Conservation (phyloP, 2,329 filamentous ascomycete species). For the Cordyceps farinosa region DNA sequence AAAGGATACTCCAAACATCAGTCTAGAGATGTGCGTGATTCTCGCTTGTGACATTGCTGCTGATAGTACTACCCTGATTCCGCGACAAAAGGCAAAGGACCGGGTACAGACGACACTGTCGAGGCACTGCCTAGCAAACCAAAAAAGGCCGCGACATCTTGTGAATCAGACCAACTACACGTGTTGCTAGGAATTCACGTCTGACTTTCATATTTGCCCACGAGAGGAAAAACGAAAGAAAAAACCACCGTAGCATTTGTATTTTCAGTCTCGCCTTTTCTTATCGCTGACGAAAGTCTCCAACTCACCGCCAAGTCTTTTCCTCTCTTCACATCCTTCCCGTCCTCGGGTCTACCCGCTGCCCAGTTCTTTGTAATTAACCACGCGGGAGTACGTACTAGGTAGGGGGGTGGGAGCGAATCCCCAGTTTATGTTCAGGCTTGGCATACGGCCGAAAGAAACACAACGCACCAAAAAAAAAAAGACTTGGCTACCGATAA, state of each 20-base stretch:
- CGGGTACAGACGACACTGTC: not conserved
- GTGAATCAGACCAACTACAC: not conserved
- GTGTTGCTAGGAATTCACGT: not conserved
- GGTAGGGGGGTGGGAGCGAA: not conserved
- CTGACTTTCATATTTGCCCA: not conserved
- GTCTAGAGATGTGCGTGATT: not conserved
- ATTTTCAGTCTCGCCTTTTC: not conserved
- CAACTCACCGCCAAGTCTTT: slow-evolving; percentile 10
- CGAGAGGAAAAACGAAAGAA: no score
- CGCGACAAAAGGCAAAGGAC: not conserved
- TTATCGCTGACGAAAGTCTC: not conserved
- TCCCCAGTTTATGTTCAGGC: not conserved
- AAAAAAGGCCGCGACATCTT: not conserved
- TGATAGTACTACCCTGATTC: not conserved
- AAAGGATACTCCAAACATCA: not conserved
- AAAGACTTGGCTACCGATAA: no score
- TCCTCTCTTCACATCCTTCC: not conserved
- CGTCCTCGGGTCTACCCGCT: slow-evolving; percentile 3
- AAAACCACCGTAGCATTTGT: not conserved
- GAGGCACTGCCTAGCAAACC: not conserved
- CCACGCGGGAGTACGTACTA: not conserved
- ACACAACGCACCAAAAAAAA: not conserved
- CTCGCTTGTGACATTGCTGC: no score
- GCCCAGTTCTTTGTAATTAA: not conserved
- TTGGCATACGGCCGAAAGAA: not conserved